Percentiles rank a stretch among this genome's conserved stretches.
These are phyloP conservation scores for Cercophora samala DNA, from an alignment of 495 filamentous ascomycete species.

Conservation along the genomic window DNA sequence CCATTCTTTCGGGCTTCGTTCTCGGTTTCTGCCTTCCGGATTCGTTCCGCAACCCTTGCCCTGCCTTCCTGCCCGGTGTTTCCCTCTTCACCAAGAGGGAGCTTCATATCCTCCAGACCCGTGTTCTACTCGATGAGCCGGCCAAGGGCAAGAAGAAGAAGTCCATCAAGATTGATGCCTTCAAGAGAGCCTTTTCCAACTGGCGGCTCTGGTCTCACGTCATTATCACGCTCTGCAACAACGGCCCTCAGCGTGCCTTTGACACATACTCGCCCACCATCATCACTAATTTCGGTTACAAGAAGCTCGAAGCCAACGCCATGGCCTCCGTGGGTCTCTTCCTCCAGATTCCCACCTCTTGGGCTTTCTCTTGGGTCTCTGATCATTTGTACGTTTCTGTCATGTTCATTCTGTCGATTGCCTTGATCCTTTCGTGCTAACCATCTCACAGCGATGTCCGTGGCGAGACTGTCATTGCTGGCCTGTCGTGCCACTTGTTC, in stretches of 20 bases:
- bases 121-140: slow-evolving; percentile 42
- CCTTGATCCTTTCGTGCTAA: neutral
- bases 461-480: slow-evolving; percentile 33
- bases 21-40: slow-evolving; percentile 51
- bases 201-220: slow-evolving; percentile 44
- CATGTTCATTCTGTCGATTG: neutral
- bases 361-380: slow-evolving; percentile 42
- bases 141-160: slow-evolving; percentile 35
- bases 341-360: slow-evolving; percentile 43
- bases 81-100: slow-evolving; percentile 36
- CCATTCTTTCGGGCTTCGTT: slow-evolving; percentile 48
- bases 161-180: slow-evolving; percentile 27
- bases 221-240: slow-evolving; percentile 42
- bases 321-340: slow-evolving; percentile 49
- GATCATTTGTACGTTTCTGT: slow-evolving; percentile 38
- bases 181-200: slow-evolving; percentile 29
- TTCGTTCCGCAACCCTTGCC: slow-evolving; percentile 48
- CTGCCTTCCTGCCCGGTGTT: slow-evolving; percentile 42
- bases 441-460: slow-evolving; percentile 26
- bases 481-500: slow-evolving; percentile 25
- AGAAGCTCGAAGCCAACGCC: slow-evolving; percentile 46
- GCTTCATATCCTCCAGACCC: slow-evolving; percentile 37
- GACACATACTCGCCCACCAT: slow-evolving; percentile 47
- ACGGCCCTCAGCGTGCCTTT: slow-evolving; percentile 39
- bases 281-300: slow-evolving; percentile 47